Percentiles rank a stretch among this genome's conserved stretches.
Evolutionary conservation across 163 green algal species (phyloP).

Genomic region (Coccomyxa subellipsoidea): DNA sequence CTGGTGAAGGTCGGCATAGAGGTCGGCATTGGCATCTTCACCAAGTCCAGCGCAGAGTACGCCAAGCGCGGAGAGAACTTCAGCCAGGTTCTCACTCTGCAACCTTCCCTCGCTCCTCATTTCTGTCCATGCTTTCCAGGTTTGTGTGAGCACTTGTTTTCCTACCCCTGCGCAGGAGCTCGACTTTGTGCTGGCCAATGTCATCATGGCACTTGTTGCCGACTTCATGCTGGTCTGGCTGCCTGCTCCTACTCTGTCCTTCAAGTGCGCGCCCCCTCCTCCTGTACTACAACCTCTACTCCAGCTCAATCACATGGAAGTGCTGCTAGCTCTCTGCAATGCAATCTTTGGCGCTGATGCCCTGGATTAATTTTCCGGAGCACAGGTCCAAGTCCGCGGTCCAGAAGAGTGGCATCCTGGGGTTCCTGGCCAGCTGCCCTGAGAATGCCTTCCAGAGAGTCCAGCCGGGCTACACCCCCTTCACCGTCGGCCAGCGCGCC

Average conservation of each 20-base stretch:
- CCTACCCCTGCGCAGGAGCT: conserved; percentile 62
- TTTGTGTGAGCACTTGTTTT: too few species aligned
- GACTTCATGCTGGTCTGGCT: conserved; percentile 99
- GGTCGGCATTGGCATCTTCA: conserved; percentile 91
- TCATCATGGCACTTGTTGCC: conserved; percentile 95
- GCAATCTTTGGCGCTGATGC: neutral
- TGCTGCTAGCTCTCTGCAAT: neutral
- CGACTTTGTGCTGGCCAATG: conserved; percentile 94
- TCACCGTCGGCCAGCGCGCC: conserved; percentile 69
- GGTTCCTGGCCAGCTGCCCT: conserved; percentile 61
- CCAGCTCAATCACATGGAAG: conserved; percentile 32
- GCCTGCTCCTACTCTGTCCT: conserved; percentile 82
- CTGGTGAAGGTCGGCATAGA: conserved; percentile 93
- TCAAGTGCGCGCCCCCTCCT: conserved; percentile 1
- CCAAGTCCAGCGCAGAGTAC: conserved; percentile 91
- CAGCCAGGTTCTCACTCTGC: neutral
- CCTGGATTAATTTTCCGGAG: too few species aligned
- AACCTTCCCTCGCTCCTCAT: too few species aligned
- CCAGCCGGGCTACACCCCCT: conserved; percentile 66
- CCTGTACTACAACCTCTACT: neutral
- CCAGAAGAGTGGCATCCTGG: neutral
- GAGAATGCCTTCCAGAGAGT: conserved; percentile 97
- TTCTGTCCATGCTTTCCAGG: too few species aligned
- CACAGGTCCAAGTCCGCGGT: neutral
- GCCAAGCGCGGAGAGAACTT: conserved; percentile 82